Conservation (phyloP, 257 asterid species). For the Scutellaria galericulata region DNA sequence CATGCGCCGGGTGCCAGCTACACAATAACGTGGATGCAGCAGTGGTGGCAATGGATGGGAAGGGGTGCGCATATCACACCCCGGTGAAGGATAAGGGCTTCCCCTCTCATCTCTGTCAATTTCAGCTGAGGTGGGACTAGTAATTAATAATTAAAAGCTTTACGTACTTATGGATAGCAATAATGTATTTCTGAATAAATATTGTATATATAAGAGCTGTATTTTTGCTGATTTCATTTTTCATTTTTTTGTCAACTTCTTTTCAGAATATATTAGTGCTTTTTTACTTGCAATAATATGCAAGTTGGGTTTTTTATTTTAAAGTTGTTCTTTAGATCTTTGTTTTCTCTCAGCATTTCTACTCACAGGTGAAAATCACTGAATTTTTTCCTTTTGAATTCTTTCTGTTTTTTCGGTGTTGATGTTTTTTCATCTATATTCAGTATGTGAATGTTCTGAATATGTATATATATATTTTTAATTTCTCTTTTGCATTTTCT, state of each 20-base stretch:
- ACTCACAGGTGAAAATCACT: constrained; percentile 38
- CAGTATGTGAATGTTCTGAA: too few relatives aligned
- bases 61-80: too few relatives aligned
- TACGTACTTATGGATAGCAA: constrained; percentile 35
- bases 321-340: constrained; percentile 54
- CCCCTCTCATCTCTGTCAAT: constrained; percentile 41
- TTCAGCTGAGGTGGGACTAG: constrained; percentile 43
- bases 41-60: too few relatives aligned
- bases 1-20: too few relatives aligned
- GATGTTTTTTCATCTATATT: constrained; percentile 19
- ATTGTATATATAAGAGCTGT: not conserved
- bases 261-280: not conserved
- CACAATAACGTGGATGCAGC: too few relatives aligned
- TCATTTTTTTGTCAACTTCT: constrained; percentile 30
- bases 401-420: constrained; percentile 33
- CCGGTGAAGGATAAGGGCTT: constrained; percentile 41
- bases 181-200: constrained; percentile 24
- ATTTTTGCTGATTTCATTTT: not conserved
- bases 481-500: too few relatives aligned
- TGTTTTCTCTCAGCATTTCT: constrained; percentile 47
- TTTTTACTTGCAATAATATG: constrained; percentile 31
- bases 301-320: constrained; percentile 38
- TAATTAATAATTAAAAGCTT: constrained; percentile 42
- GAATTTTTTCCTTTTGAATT: constrained; percentile 15
- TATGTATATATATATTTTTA: too few relatives aligned